Evolutionary conservation across 1,139 yeast genomes (phyloP).

Genomic region (Trichomonascaceae sp.): DNA sequence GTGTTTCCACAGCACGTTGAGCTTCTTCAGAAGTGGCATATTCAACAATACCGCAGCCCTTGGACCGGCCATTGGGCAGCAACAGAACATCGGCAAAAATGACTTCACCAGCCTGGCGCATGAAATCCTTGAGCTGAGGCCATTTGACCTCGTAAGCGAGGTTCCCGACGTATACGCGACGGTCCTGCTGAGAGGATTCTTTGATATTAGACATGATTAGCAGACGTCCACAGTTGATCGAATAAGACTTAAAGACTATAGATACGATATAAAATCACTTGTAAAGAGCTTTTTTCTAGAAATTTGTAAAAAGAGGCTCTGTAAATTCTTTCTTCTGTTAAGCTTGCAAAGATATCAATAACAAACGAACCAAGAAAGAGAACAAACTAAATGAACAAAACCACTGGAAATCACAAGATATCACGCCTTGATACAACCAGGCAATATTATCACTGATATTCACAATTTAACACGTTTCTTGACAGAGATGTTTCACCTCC

Average conservation of each 20-base stretch:
- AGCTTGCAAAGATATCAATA: background rate
- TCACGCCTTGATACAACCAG: background rate
- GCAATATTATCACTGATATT: background rate
- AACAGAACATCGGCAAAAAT: slow-evolving; percentile 83
- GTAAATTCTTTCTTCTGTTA: background rate
- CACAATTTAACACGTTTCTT: background rate
- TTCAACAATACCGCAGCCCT: slow-evolving; percentile 79
- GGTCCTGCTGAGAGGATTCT: slow-evolving; percentile 27
- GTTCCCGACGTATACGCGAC: slow-evolving; percentile 50
- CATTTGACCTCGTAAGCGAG: slow-evolving; percentile 55
- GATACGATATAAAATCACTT: too few relatives aligned
- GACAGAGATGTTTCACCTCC: background rate
- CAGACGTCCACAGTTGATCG: background rate
- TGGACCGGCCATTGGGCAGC: slow-evolving; percentile 72
- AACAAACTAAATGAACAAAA: background rate
- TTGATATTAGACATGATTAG: background rate
- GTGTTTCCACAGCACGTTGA: slow-evolving; percentile 62
- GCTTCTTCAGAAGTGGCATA: slow-evolving; percentile 66
- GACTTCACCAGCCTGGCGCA: slow-evolving; percentile 66
- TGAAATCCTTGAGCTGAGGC: slow-evolving; percentile 57
- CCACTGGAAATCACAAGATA: background rate
- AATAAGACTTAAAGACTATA: too few relatives aligned
- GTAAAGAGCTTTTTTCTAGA: background rate
- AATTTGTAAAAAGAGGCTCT: background rate
- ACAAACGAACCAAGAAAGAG: background rate